Evolutionary conservation across 179 eudicot genomes (phyloP).

Genomic region (Monotropa hypopitys): DNA sequence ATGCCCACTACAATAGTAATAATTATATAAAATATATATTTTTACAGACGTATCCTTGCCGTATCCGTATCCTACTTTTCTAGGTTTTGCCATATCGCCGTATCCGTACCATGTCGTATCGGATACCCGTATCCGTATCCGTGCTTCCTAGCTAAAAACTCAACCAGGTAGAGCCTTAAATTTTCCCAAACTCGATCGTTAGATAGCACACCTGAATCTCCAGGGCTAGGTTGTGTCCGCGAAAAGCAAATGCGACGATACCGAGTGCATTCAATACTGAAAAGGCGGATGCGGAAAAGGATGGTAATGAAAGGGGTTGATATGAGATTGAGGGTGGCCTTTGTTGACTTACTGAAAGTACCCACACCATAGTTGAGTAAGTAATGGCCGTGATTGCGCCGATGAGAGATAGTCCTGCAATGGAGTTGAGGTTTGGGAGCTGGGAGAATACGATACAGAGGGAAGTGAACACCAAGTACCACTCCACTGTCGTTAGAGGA

Average conservation of each 20-base stretch:
- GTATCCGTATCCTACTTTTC: too few relatives aligned
- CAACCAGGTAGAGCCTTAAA: neutral
- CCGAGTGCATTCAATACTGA: conserved; percentile 85
- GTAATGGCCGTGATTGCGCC: conserved; percentile 94
- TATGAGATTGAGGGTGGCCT: conserved; percentile 71
- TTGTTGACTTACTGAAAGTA: conserved; percentile 70
- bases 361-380: conserved; percentile 91
- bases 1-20: too few relatives aligned
- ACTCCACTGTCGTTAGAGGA: conserved; percentile 85
- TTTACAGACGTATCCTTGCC: too few relatives aligned
- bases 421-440: conserved; percentile 85
- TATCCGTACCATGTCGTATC: too few relatives aligned
- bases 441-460: conserved; percentile 85
- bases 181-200: conserved; percentile 1
- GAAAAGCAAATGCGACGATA: conserved; percentile 80
- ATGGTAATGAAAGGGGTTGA: conserved; percentile 55
- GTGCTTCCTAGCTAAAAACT: too few relatives aligned
- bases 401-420: conserved; percentile 90
- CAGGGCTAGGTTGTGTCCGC: conserved; percentile 82
- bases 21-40: too few relatives aligned
- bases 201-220: conserved; percentile 68
- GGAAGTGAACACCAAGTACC: conserved; percentile 93
- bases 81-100: too few relatives aligned
- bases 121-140: too few relatives aligned
- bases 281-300: conserved; percentile 54